A percentile compares a stretch with the other conserved stretches of the same genome.
Evolutionary conservation across 164 flowering plant genomes (phyloP).

Genomic region (Liriodendron chinense): DNA sequence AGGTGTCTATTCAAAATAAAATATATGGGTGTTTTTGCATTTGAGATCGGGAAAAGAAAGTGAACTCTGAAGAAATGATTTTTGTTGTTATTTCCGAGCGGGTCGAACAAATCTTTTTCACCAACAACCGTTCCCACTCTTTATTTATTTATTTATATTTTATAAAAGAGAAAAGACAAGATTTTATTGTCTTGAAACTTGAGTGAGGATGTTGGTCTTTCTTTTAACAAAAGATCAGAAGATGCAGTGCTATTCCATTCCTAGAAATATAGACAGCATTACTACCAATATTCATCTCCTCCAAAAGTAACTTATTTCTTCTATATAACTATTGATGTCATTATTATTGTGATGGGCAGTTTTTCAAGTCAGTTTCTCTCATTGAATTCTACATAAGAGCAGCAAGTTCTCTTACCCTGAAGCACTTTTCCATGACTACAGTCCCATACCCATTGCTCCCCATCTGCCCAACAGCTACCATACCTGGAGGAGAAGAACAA

Average conservation of each 20-base stretch:
- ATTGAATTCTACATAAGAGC: not conserved
- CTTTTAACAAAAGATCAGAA: not conserved
- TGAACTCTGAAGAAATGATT: too few species aligned
- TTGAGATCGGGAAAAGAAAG: too few species aligned
- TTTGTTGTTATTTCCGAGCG: too few species aligned
- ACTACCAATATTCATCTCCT: not conserved
- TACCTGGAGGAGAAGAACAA: constrained; percentile 34
- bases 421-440: constrained; percentile 63
- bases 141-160: too few species aligned
- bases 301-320: not conserved
- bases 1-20: too few species aligned
- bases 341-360: not conserved
- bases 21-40: too few species aligned
- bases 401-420: constrained; percentile 41
- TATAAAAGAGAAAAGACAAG: not conserved
- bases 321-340: not conserved
- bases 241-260: not conserved
- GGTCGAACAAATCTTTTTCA: too few species aligned
- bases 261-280: not conserved
- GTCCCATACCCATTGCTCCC: constrained; percentile 59
- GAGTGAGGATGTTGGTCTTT: not conserved
- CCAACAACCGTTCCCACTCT: too few species aligned
- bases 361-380: not conserved
- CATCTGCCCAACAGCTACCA: constrained; percentile 45
- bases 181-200: too few species aligned